These are phyloP conservation scores for Termitomyces sp. DNA, from an alignment of 768 basidiomycete genomes.

Conservation along the genomic window DNA sequence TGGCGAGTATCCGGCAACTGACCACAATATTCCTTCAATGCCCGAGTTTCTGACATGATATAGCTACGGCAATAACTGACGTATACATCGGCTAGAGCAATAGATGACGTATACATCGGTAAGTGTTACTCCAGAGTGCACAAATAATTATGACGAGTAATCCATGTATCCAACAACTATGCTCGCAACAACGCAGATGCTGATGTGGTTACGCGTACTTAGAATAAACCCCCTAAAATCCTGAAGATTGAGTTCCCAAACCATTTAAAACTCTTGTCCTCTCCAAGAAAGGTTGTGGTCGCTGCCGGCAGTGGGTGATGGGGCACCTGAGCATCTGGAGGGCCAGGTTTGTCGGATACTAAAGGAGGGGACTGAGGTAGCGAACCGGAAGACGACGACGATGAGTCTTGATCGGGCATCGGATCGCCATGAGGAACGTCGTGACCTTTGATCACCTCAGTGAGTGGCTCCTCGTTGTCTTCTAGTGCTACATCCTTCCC, in stretches of 20 bases:
- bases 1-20: slow-evolving; percentile 9
- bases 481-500: not conserved
- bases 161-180: not conserved
- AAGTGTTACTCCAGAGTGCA: not conserved
- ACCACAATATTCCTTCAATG: too few species aligned
- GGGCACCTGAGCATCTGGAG: not conserved
- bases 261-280: not conserved
- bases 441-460: too few species aligned
- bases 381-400: not conserved
- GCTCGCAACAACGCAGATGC: not conserved
- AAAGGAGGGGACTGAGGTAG: not conserved
- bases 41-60: not conserved
- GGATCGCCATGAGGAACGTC: too few species aligned
- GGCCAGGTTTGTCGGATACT: not conserved
- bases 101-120: not conserved
- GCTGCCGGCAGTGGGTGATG: not conserved
- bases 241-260: not conserved
- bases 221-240: not conserved
- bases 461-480: not conserved
- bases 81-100: too few species aligned
- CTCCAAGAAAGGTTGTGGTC: not conserved
- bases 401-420: not conserved
- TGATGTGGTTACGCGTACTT: not conserved
- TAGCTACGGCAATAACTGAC: too few species aligned
- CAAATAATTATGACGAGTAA: not conserved